phyloP scores from a whole-genome alignment of 164 flowering plant genomes.

The Berberis thunbergii region DNA sequence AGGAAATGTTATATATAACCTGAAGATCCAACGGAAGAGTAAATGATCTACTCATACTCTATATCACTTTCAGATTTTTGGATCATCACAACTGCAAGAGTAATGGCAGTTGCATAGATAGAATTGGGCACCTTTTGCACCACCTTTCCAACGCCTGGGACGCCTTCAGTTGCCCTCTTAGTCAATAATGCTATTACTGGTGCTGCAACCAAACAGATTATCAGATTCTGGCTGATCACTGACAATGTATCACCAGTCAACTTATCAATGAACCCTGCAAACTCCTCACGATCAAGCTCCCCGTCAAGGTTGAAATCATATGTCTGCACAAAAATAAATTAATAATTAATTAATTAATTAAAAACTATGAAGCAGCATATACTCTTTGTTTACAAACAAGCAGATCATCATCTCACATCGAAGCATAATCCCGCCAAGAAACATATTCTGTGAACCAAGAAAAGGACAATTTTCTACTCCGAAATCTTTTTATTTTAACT shows the following conservation, averaged over 20 bases:
- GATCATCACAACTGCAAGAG: conserved; percentile 54
- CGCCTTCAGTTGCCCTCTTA: conserved; percentile 79
- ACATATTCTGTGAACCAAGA: too few relatives aligned
- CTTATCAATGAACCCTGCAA: conserved; percentile 47
- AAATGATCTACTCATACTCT: neutral
- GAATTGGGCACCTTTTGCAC: conserved; percentile 77
- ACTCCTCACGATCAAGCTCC: conserved; percentile 68
- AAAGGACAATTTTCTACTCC: too few relatives aligned
- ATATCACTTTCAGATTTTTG: conserved; percentile 30
- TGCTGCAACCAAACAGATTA: conserved; percentile 62
- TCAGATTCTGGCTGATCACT: conserved; percentile 61
- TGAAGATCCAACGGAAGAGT: too few relatives aligned
- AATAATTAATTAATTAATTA: neutral
- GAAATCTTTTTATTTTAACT: too few relatives aligned
- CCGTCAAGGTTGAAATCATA: conserved; percentile 71
- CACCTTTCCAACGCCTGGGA: conserved; percentile 80
- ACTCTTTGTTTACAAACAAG: too few relatives aligned
- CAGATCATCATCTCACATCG: too few relatives aligned
- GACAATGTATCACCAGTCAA: conserved; percentile 47
- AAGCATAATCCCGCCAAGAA: too few relatives aligned
- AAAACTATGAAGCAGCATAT: neutral
- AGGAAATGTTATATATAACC: too few relatives aligned
- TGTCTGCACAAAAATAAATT: conserved; percentile 29
- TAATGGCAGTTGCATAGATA: conserved; percentile 63
- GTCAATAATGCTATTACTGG: conserved; percentile 76